These are phyloP conservation scores for Trichoderma sp. DNA, from an alignment of 2,329 filamentous ascomycete species.

Conservation along the genomic window DNA sequence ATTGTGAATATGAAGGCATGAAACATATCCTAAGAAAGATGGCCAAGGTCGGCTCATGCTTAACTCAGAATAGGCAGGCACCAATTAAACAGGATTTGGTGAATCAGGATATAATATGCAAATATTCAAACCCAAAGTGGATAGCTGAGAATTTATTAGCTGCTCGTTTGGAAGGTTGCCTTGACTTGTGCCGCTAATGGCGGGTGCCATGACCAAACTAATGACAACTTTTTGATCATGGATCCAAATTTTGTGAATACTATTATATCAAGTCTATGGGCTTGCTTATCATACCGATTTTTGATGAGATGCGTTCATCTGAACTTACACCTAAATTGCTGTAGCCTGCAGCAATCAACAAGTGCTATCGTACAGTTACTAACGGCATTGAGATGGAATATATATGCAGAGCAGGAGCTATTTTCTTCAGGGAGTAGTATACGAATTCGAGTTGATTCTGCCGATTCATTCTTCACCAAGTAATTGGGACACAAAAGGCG, in stretches of 20 bases:
- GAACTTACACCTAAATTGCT: not conserved
- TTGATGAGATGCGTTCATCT: not conserved
- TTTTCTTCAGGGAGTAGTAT: no score
- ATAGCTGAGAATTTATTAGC: no score
- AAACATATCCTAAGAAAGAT: not conserved
- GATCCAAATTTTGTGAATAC: not conserved
- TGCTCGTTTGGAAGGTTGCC: no score
- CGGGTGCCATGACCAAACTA: no score
- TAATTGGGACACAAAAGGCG: no score
- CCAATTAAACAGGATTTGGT: not conserved
- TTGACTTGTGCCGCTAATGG: no score
- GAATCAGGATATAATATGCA: not conserved
- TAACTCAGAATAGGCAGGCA: no score
- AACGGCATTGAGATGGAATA: not conserved
- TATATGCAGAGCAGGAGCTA: no score
- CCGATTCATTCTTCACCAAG: no score
- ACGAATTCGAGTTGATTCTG: no score
- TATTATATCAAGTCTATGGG: not conserved
- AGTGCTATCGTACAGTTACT: not conserved
- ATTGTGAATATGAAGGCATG: not conserved
- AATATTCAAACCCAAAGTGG: no score
- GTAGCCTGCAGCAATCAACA: not conserved
- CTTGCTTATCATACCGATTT: not conserved
- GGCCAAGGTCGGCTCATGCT: not conserved
- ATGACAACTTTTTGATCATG: not conserved